phyloP scores from a whole-genome alignment of 148 eudicot species.

The Selenicereus undatus region DNA sequence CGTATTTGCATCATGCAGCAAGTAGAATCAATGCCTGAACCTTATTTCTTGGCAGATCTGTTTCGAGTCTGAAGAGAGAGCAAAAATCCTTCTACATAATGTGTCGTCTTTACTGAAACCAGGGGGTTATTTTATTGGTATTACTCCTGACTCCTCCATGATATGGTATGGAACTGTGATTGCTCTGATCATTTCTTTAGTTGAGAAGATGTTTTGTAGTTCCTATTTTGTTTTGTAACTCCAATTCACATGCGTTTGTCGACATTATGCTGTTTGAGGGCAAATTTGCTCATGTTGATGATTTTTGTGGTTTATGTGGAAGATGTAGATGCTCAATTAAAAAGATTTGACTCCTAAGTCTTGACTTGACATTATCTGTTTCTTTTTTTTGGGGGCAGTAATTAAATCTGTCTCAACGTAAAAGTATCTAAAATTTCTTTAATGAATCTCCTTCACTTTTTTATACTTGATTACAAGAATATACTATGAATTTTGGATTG shows the following conservation, averaged over 20 bases:
- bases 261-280: neutral
- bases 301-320: neutral
- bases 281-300: neutral
- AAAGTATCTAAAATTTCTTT: neutral
- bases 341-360: neutral
- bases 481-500: slow-evolving; percentile 1
- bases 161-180: slow-evolving; percentile 68
- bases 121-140: slow-evolving; percentile 94
- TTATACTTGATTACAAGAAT: neutral
- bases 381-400: neutral
- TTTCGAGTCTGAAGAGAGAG: slow-evolving; percentile 89
- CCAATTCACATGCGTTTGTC: neutral
- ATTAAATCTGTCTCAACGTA: neutral
- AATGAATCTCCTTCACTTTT: neutral
- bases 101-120: slow-evolving; percentile 91
- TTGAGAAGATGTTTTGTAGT: neutral
- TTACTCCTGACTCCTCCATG: slow-evolving; percentile 96
- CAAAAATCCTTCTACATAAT: slow-evolving; percentile 66
- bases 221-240: neutral
- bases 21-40: neutral
- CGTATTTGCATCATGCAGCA: neutral
- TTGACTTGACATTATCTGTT: neutral
- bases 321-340: neutral
- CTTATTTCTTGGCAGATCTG: slow-evolving; percentile 53
- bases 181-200: slow-evolving; percentile 8